Conservation (phyloP, 192 early-diverging fungal genomes). For the Ambispora gerdemannii region DNA sequence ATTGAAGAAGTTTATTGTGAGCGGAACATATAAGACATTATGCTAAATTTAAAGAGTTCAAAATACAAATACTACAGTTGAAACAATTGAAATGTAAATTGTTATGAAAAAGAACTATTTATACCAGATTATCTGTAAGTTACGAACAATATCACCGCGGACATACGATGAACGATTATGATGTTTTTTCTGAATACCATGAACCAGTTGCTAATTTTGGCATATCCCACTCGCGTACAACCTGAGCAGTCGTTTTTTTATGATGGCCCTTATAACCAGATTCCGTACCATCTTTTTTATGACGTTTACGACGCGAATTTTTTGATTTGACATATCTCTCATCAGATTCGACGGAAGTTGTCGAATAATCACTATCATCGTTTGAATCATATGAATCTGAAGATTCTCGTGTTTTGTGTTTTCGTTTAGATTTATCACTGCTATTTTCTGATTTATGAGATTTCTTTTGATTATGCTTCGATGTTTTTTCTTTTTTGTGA, state of each 20-base stretch:
- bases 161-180: too few relatives aligned
- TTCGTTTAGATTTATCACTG: not conserved
- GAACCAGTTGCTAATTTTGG: constrained; percentile 2
- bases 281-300: not conserved
- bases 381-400: not conserved
- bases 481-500: not conserved
- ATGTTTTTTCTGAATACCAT: constrained; percentile 11
- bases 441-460: constrained; percentile 5
- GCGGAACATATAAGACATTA: too few relatives aligned
- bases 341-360: not conserved
- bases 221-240: not conserved
- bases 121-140: too few relatives aligned
- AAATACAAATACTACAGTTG: too few relatives aligned
- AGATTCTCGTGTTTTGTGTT: constrained; percentile 10
- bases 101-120: too few relatives aligned
- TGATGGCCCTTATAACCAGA: not conserved
- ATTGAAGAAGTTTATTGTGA: too few relatives aligned
- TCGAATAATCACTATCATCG: not conserved
- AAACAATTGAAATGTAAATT: too few relatives aligned
- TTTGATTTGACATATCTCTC: constrained; percentile 1
- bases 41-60: too few relatives aligned
- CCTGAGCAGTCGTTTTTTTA: not conserved
- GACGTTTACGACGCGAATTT: not conserved
- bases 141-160: too few relatives aligned
- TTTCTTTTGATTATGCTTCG: constrained; percentile 13